phyloP scores from a whole-genome alignment of 2,329 filamentous ascomycete genomes.

The Talaromyces sp. region DNA sequence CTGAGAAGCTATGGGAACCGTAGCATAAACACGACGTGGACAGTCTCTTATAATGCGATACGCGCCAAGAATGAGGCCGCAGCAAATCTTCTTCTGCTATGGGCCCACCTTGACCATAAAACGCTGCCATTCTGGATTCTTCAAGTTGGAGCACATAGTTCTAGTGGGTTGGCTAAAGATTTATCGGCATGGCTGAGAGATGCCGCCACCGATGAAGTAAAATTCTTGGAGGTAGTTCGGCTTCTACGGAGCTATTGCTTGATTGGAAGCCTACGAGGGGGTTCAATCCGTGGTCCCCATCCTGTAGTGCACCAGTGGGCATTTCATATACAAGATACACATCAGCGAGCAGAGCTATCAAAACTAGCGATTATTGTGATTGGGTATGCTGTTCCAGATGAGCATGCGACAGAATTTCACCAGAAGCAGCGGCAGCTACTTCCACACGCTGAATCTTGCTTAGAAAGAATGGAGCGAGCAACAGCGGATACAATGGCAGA shows the following conservation, averaged over 20 bases:
- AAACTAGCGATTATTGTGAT: conserved; percentile 8
- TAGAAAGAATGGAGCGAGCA: conserved; percentile 6
- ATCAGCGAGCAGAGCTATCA: conserved; percentile 6
- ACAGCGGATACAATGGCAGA: not conserved
- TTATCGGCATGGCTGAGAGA: conserved; percentile 3
- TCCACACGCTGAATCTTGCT: conserved; percentile 1
- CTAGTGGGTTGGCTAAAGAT: conserved; percentile 3
- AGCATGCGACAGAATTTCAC: not conserved
- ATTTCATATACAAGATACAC: conserved; percentile 8
- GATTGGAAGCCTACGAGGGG: not conserved
- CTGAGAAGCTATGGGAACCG: not conserved
- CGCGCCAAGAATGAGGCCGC: not conserved
- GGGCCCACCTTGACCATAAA: conserved; percentile 4
- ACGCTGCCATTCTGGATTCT: conserved; percentile 12
- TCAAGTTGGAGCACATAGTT: conserved; percentile 4
- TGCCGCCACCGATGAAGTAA: not conserved
- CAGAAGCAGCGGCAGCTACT: conserved; percentile 8
- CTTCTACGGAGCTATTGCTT: conserved; percentile 13
- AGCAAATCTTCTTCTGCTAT: conserved; percentile 9
- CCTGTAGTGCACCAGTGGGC: conserved; percentile 12
- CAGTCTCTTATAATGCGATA: conserved; percentile 8
- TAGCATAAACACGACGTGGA: conserved; percentile 6
- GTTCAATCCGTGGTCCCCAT: not conserved
- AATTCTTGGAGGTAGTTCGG: conserved; percentile 7
- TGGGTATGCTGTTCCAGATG: not conserved